A percentile compares a stretch with the other conserved stretches of the same genome.
phyloP scores from a whole-genome alignment of 768 basidiomycete genomes.

The Nidula microcarpa region DNA sequence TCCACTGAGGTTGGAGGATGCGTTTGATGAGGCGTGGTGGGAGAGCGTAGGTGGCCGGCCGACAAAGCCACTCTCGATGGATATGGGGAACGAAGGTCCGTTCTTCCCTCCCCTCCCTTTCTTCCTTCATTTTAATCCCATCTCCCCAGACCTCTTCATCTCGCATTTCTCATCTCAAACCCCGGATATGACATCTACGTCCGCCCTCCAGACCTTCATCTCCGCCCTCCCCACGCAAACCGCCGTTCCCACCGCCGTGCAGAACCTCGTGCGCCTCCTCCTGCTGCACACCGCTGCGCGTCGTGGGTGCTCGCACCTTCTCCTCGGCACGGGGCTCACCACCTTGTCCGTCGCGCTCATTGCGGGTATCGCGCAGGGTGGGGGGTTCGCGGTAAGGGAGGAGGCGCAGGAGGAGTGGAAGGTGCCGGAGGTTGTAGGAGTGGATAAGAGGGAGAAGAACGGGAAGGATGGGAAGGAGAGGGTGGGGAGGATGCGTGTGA shows the following conservation, averaged over 20 bases:
- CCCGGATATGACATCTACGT: slow-evolving; percentile 17
- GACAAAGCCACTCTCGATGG: slow-evolving; percentile 31
- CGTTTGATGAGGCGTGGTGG: slow-evolving; percentile 74
- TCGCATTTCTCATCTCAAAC: slow-evolving; percentile 5
- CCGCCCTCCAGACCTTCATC: slow-evolving; percentile 48
- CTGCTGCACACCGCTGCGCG: slow-evolving; percentile 63
- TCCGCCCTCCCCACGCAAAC: slow-evolving; percentile 72
- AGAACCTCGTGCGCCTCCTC: slow-evolving; percentile 61
- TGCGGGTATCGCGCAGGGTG: slow-evolving; percentile 71
- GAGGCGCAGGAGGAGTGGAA: slow-evolving; percentile 74
- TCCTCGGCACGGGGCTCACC: slow-evolving; percentile 79
- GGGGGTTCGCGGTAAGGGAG: slow-evolving; percentile 66
- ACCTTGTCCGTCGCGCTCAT: slow-evolving; percentile 73
- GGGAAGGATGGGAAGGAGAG: slow-evolving; percentile 6
- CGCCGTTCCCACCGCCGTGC: slow-evolving; percentile 56
- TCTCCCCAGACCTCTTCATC: slow-evolving; percentile 30
- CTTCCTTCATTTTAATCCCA: too few relatives aligned
- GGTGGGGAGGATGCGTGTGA: slow-evolving; percentile 54
- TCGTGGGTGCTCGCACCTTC: slow-evolving; percentile 64
- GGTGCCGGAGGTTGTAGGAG: slow-evolving; percentile 15
- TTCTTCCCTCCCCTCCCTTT: too few relatives aligned
- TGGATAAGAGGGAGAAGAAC: slow-evolving; percentile 1
- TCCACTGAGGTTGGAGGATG: slow-evolving; percentile 66
- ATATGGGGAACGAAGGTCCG: slow-evolving; percentile 54
- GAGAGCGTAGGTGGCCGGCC: slow-evolving; percentile 31